phyloP scores from a whole-genome alignment of 139 green algal species.

The Micromonas pusilla region DNA sequence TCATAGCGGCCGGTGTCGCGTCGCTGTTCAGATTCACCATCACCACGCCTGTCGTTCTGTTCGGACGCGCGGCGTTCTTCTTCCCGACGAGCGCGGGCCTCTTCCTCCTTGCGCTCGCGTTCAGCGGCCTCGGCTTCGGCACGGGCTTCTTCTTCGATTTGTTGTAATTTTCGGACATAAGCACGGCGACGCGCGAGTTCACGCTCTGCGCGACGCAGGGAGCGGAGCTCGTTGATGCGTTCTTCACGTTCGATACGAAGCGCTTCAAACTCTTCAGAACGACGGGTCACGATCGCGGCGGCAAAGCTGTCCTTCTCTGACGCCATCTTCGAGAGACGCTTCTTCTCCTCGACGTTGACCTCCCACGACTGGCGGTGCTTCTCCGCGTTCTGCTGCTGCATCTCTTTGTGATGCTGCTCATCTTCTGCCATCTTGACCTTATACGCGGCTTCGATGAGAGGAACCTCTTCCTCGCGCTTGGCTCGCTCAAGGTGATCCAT shows the following conservation, averaged over 20 bases:
- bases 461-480: conserved; percentile 81
- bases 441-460: conserved; percentile 38
- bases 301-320: conserved; percentile 45
- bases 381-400: conserved; percentile 35
- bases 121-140: conserved; percentile 12
- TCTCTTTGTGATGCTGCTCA: conserved; percentile 42
- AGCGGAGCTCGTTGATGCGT: conserved; percentile 45
- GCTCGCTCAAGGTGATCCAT: conserved; percentile 96
- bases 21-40: neutral
- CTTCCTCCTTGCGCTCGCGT: conserved; percentile 6
- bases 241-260: conserved; percentile 52
- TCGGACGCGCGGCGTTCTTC: neutral
- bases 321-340: conserved; percentile 44
- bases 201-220: conserved; percentile 50
- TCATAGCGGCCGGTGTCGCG: neutral
- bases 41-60: neutral
- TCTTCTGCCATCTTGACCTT: conserved; percentile 52
- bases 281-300: conserved; percentile 55
- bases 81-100: neutral
- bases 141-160: conserved; percentile 29
- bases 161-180: conserved; percentile 62
- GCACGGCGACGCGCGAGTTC: conserved; percentile 60
- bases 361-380: conserved; percentile 69
- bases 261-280: conserved; percentile 82
- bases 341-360: conserved; percentile 74